Evolutionary conservation across 2,329 filamentous ascomycete species (phyloP), one percentile per base, ranked within the genome.

Genomic region (Eurotiales sp.): DNA sequence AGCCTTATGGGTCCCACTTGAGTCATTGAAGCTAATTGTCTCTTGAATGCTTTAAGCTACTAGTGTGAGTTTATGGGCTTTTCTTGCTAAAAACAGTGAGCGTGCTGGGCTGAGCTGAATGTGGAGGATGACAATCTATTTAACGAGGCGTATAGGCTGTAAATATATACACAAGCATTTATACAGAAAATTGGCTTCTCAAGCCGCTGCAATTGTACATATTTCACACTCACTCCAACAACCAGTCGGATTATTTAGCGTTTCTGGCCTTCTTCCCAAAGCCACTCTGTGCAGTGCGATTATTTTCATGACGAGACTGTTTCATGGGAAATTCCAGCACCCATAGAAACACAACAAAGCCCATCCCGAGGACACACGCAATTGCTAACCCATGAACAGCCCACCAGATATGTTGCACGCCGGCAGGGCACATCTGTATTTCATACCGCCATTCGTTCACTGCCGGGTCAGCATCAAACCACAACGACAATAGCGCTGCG

Each of bases 341-440:
- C 11, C 29, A 23, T 39, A 42, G 12, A 25, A 32, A 17, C 19
- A 10, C 11, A 17, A 43, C 47, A n/a, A 22, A 39, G 53, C 50
- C 56, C 58, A 53, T 60, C 32, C 70, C 62, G 7, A 74, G 48
- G 25, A 72, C 44, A 10, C 68, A 68, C 21, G 81, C 59, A 2
- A 90, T 57, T 63, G 90, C 85, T 29, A 90, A 55, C 41, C 91
- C 77, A 74, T 97, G 91, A 5, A 93, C 83, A 4, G 82, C 78
- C 93, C 93, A 99, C 93, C 93, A 99, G 47, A 91, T 79, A 72
- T 96, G 90, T 77, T 96, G 92, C 21, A 84, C 82, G 0, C 93
- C 93, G 30, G 95, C 72, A 2, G 81, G 77, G 65, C 93, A 99
- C 56, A 82, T 87, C 8, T 75, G 77, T 60, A 93, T 93, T 60